Conservation (phyloP, 108 stramenopile genomes). For the Phaeodactylum tricornutum region DNA sequence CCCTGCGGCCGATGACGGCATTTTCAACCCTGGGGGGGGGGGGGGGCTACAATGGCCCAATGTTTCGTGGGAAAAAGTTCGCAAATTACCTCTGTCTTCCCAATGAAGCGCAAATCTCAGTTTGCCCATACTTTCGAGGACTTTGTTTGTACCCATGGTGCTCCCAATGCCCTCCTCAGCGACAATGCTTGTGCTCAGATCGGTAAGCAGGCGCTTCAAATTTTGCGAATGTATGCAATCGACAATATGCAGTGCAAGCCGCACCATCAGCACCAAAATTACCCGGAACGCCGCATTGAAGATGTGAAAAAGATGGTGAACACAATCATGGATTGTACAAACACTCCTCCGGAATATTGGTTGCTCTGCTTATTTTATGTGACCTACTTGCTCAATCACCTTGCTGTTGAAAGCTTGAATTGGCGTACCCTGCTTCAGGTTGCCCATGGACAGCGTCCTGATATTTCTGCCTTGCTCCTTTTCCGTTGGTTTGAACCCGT, state of each 20-base stretch:
- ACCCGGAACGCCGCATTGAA: constrained; percentile 8
- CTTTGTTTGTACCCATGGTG: constrained; percentile 10
- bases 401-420: no score
- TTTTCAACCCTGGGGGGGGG: no score
- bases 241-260: constrained; percentile 6
- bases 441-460: not conserved
- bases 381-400: no score
- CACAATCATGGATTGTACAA: constrained; percentile 12
- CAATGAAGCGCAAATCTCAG: constrained; percentile 8
- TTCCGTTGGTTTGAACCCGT: constrained; percentile 6
- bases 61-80: constrained; percentile 4
- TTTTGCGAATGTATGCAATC: constrained; percentile 7
- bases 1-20: not conserved
- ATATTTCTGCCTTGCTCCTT: constrained; percentile 1
- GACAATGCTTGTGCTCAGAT: constrained; percentile 10
- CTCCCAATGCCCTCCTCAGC: constrained; percentile 3
- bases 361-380: constrained; percentile 12
- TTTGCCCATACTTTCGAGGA: constrained; percentile 7
- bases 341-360: constrained; percentile 12
- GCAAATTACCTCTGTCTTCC: constrained; percentile 3
- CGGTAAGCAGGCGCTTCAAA: not conserved
- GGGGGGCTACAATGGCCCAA: constrained; percentile 8
- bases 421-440: no score
- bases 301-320: constrained; percentile 8
- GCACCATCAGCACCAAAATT: constrained; percentile 14